Evolutionary conservation across 2,329 filamentous ascomycete species (phyloP), one percentile per base, ranked within the genome.

Genomic region (Colletotrichum coccodes): DNA sequence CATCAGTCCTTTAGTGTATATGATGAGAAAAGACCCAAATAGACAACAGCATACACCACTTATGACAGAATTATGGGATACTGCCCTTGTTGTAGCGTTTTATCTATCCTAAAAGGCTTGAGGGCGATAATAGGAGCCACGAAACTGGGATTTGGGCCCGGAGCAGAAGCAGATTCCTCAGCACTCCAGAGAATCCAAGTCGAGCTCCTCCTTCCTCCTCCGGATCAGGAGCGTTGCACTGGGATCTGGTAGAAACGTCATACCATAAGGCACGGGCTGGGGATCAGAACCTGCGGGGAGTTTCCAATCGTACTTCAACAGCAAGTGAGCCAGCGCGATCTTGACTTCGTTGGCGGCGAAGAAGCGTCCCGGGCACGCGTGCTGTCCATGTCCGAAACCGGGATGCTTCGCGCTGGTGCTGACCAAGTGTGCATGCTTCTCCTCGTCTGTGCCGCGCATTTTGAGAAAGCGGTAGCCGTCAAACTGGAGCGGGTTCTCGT

Each of bases 271-370:
- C 14, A 59, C 2, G 14, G 32, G 9, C 21, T 68, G 23, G 0
- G 53, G 60, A 14, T 46, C 46, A 1, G 3, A 59, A 7, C 60
- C 65, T 1, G 46, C 58, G 0, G 59, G 36, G 3, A 70, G 60
- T 47, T 70, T 70, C 71, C 68, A 73, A 32, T 80, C 79, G 67
- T 77, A 81, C 64, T 75, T 76, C 54, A 75, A 61, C 23, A 80
- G 44, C 4, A 81, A 16, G 49, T 76, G 73, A 60, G 73, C 71
- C 44, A 80, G 50, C n/a, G 75, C 40, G 34, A 81, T 71, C 73
- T 82, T 81, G 32, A 81, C 74, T 72, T 80, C 76, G 61, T 78
- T 77, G 11, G 72, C 73, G 1, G 79, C 79, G 71, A 81, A 81
- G 69, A 80, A 81, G 12, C 80, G 71, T 0, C 80, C 80, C 1